These are phyloP conservation scores for Usnea hakonensis DNA, from an alignment of 495 filamentous ascomycete genomes.

Conservation along the genomic window DNA sequence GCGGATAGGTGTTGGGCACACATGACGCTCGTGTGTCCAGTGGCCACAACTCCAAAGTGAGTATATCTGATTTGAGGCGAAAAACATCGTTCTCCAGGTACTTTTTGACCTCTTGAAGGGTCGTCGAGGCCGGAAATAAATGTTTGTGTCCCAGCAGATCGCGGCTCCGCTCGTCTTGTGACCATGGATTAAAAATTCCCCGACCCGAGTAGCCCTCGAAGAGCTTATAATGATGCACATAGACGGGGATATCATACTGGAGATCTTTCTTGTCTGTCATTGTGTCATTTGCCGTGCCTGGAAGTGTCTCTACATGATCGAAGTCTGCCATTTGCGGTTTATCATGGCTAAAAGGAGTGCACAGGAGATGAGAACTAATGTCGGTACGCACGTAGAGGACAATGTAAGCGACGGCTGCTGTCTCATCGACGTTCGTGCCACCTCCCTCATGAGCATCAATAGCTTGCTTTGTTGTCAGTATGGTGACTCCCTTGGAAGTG, in stretches of 20 bases:
- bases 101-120: slow-evolving; percentile 8
- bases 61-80: not conserved
- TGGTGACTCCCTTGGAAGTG: slow-evolving; percentile 45
- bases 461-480: slow-evolving; percentile 51
- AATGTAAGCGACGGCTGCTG: slow-evolving; percentile 45
- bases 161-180: not conserved
- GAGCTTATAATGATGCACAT: slow-evolving; percentile 17
- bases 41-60: slow-evolving; percentile 4
- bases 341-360: slow-evolving; percentile 7
- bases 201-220: slow-evolving; percentile 16
- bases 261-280: not conserved
- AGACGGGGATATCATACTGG: slow-evolving; percentile 11
- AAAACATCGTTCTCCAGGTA: not conserved
- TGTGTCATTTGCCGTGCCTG: not conserved
- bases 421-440: slow-evolving; percentile 29
- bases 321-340: not conserved
- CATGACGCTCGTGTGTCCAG: not conserved
- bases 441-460: slow-evolving; percentile 47
- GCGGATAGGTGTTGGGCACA: slow-evolving; percentile 8
- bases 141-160: slow-evolving; percentile 9
- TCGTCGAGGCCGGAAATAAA: slow-evolving; percentile 1
- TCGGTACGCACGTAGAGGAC: slow-evolving; percentile 54
- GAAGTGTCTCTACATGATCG: not conserved
- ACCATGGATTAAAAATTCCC: slow-evolving; percentile 21
- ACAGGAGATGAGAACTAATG: slow-evolving; percentile 26